A percentile compares a stretch with the other conserved stretches of the same genome.
Evolutionary conservation across 176 grass and related monocot genomes (phyloP).

Genomic region (Musa troglodytarum): DNA sequence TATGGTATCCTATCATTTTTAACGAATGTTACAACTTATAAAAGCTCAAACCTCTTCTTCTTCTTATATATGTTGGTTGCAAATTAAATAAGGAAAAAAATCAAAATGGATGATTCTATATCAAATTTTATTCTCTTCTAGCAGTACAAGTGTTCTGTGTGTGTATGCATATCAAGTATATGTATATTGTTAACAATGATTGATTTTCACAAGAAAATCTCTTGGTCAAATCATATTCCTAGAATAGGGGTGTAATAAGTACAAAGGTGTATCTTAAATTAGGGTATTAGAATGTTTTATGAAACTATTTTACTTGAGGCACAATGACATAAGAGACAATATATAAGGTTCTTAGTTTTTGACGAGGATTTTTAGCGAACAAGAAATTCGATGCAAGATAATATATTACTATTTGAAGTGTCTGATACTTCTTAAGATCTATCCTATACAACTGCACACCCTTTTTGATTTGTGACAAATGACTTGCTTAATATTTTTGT

Average conservation of each 20-base stretch:
- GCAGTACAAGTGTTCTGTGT: background rate
- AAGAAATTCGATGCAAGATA: no score
- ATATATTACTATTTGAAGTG: background rate
- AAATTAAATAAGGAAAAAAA: background rate
- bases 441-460: background rate
- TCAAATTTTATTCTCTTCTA: background rate
- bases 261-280: no score
- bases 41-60: background rate
- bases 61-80: background rate
- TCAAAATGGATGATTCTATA: background rate
- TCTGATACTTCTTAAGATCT: background rate
- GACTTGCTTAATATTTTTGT: background rate
- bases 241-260: no score
- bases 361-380: no score
- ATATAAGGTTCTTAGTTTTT: no score
- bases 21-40: background rate
- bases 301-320: no score
- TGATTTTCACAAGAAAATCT: no score
- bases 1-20: background rate
- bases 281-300: no score
- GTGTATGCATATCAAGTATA: background rate
- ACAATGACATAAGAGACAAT: no score
- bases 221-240: no score
- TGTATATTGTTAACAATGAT: no score
- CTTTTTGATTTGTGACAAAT: background rate